phyloP scores from a whole-genome alignment of 1,284 basidiomycete species.

The Schizophyllum commune region DNA sequence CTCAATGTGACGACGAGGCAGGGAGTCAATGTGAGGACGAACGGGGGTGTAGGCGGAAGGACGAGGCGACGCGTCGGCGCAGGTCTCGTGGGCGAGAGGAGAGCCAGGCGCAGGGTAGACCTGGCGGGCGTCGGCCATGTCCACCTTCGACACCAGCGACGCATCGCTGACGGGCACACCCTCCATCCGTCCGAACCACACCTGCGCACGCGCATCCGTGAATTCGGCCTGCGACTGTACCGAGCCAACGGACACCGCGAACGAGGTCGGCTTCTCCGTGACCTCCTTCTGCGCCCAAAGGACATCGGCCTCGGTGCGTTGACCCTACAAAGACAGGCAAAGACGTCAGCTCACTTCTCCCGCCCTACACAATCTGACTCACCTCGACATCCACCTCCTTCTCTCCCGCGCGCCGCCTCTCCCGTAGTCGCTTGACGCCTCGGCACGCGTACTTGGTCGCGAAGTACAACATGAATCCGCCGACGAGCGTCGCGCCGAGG shows the following conservation, averaged over 20 bases:
- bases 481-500: neutral
- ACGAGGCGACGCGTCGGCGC: no score
- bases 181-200: neutral
- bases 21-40: no score
- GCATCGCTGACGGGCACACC: neutral
- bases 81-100: neutral
- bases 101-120: neutral
- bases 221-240: neutral
- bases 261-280: neutral
- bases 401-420: neutral
- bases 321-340: no score
- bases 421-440: neutral
- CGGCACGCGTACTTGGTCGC: neutral
- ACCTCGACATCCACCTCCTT: neutral
- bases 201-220: neutral
- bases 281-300: no score
- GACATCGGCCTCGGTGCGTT: neutral
- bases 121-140: no score
- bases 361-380: neutral
- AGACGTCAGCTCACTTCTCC: no score
- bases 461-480: neutral
- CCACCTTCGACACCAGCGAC: neutral
- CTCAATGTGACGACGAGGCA: no score
- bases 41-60: no score
- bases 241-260: neutral